A percentile compares a stretch with the other conserved stretches of the same genome.
These are phyloP conservation scores for Ogataea trehalophila DNA, from an alignment of 805 yeast genomes.

Conservation along the genomic window DNA sequence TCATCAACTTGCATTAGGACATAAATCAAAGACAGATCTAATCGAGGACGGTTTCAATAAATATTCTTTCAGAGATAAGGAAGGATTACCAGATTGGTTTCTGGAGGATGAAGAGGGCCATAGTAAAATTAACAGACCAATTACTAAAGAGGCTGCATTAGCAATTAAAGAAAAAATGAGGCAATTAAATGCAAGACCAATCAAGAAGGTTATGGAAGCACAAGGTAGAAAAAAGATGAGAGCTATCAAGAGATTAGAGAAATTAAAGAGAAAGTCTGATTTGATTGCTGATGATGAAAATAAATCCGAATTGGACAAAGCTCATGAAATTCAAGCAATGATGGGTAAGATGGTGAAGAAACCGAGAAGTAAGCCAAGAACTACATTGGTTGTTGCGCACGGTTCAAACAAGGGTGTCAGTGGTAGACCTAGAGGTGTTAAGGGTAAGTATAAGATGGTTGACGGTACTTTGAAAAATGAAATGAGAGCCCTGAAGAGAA, in stretches of 20 bases:
- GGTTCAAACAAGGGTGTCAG: slow-evolving; percentile 81
- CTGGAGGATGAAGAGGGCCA: slow-evolving; percentile 86
- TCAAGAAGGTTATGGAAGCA: slow-evolving; percentile 97
- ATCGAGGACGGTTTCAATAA: slow-evolving; percentile 91
- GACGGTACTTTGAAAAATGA: slow-evolving; percentile 98
- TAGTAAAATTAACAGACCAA: slow-evolving; percentile 81
- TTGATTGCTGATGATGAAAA: slow-evolving; percentile 80
- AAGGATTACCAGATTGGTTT: slow-evolving; percentile 96
- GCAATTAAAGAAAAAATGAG: slow-evolving; percentile 72
- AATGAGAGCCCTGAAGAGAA: slow-evolving; percentile 86
- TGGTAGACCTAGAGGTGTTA: slow-evolving; percentile 96
- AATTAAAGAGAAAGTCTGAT: slow-evolving; percentile 89
- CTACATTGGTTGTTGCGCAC: slow-evolving; percentile 81
- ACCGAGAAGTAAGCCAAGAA: slow-evolving; percentile 67
- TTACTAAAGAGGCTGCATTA: slow-evolving; percentile 87
- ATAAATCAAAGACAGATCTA: slow-evolving; percentile 75
- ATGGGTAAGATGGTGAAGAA: slow-evolving; percentile 69
- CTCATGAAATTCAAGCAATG: slow-evolving; percentile 84
- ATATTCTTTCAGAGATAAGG: slow-evolving; percentile 86
- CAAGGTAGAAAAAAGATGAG: slow-evolving; percentile 94
- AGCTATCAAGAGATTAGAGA: slow-evolving; percentile 80
- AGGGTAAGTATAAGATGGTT: slow-evolving; percentile 98
- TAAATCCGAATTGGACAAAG: slow-evolving; percentile 89
- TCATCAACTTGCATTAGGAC: slow-evolving; percentile 89
- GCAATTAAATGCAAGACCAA: slow-evolving; percentile 93